A percentile compares a stretch with the other conserved stretches of the same genome.
Evolutionary conservation across 2,329 filamentous ascomycete genomes (phyloP).

Genomic region (Fusarium praegraminearum): DNA sequence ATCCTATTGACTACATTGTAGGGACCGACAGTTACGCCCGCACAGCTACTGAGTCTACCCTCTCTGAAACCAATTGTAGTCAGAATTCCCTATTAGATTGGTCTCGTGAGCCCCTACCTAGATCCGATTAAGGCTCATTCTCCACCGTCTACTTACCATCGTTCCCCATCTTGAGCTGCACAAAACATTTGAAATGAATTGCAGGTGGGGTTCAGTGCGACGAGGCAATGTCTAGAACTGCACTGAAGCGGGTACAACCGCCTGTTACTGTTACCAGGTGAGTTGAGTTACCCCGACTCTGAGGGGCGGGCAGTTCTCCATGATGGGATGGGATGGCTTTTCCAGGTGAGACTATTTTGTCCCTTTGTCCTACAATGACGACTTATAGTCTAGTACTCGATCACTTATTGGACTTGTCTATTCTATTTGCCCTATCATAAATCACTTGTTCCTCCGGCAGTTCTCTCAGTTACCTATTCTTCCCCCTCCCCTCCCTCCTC

Average conservation of each 20-base stretch:
- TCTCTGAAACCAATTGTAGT: not conserved
- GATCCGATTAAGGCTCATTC: constrained; percentile 11
- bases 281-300: constrained; percentile 5
- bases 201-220: constrained; percentile 35
- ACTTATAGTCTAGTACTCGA: not conserved
- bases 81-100: constrained; percentile 15
- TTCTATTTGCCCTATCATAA: constrained; percentile 5
- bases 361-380: constrained; percentile 12
- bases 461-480: not conserved
- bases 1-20: not conserved
- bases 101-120: constrained; percentile 31
- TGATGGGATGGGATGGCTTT: not conserved
- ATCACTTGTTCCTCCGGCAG: constrained; percentile 10
- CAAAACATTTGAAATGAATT: constrained; percentile 24
- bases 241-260: constrained; percentile 32
- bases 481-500: constrained; percentile 11
- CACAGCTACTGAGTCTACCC: not conserved
- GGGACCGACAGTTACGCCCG: constrained; percentile 17
- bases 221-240: constrained; percentile 20
- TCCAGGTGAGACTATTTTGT: constrained; percentile 1
- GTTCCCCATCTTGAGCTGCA: constrained; percentile 20
- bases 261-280: not conserved
- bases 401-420: constrained; percentile 8
- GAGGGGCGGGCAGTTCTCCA: constrained; percentile 2
- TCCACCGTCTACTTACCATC: constrained; percentile 23